Conservation (phyloP, 2,329 filamentous ascomycete genomes). For the Verticillium albo-atrum region DNA sequence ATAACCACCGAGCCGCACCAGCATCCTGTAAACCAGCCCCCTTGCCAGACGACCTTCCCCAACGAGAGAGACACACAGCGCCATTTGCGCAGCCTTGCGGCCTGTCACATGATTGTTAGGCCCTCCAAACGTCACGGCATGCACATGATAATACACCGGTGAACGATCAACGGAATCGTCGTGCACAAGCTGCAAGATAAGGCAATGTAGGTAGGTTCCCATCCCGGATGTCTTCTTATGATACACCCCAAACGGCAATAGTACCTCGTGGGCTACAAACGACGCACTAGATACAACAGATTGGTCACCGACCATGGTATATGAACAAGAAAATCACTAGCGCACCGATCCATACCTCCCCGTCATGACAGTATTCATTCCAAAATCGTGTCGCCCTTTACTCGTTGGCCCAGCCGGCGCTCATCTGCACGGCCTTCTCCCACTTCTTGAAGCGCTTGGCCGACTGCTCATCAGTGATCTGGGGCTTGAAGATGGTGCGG, state of each 20-base stretch:
- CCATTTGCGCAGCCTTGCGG: not conserved
- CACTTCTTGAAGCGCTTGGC: slow-evolving; percentile 63
- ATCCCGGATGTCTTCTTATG: not conserved
- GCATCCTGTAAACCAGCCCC: not conserved
- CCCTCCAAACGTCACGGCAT: not conserved
- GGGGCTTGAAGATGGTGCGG: slow-evolving; percentile 63
- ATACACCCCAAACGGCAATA: not conserved
- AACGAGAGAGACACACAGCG: not conserved
- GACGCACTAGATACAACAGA: not conserved
- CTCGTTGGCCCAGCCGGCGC: slow-evolving; percentile 56
- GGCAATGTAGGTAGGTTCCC: not conserved
- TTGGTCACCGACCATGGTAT: not conserved
- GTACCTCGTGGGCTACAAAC: not conserved
- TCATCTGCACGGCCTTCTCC: slow-evolving; percentile 77
- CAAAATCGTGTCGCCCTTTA: not conserved
- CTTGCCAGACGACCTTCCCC: not conserved
- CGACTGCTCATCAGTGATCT: slow-evolving; percentile 56
- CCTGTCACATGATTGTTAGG: not conserved
- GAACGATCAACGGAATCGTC: not conserved
- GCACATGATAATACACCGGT: not conserved
- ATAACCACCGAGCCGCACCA: not conserved
- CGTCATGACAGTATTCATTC: not conserved
- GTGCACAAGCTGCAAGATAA: not conserved
- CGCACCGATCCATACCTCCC: not conserved
- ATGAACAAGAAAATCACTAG: not conserved